These are phyloP conservation scores for Penicillium capsulatum DNA, from an alignment of 2,329 filamentous ascomycete species.

Conservation along the genomic window DNA sequence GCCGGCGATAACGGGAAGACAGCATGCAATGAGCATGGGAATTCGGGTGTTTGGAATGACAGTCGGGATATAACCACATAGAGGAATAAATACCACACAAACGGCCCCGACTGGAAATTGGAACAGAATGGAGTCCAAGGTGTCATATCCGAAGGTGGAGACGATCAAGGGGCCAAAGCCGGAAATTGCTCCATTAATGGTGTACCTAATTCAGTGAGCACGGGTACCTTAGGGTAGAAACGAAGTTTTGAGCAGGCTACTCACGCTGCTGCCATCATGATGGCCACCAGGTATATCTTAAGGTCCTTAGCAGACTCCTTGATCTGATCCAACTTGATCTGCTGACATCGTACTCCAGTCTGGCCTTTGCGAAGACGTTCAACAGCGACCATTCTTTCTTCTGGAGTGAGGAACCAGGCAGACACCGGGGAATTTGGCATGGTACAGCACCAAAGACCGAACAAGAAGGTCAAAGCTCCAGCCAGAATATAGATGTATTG, in stretches of 20 bases:
- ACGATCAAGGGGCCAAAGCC: conserved; percentile 71
- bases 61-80: conserved; percentile 62
- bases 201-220: conserved; percentile 51
- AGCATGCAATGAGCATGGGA: conserved; percentile 60
- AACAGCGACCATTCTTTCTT: conserved; percentile 61
- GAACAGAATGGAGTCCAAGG: conserved; percentile 63
- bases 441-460: conserved; percentile 61
- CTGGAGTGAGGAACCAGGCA: conserved; percentile 63
- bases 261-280: conserved; percentile 65
- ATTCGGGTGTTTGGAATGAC: conserved; percentile 61
- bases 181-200: conserved; percentile 66
- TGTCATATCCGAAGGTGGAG: conserved; percentile 63
- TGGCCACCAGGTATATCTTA: conserved; percentile 60
- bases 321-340: conserved; percentile 58
- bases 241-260: conserved; percentile 15
- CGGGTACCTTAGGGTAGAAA: neutral
- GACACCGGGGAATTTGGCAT: conserved; percentile 62
- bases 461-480: conserved; percentile 59
- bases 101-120: conserved; percentile 70
- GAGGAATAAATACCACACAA: conserved; percentile 62
- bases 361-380: conserved; percentile 60
- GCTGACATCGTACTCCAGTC: conserved; percentile 59
- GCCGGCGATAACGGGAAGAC: conserved; percentile 69
- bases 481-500: conserved; percentile 68
- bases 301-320: conserved; percentile 56